Evolutionary conservation across 2,329 filamentous ascomycete species (phyloP).

Genomic region (Fusarium musae): DNA sequence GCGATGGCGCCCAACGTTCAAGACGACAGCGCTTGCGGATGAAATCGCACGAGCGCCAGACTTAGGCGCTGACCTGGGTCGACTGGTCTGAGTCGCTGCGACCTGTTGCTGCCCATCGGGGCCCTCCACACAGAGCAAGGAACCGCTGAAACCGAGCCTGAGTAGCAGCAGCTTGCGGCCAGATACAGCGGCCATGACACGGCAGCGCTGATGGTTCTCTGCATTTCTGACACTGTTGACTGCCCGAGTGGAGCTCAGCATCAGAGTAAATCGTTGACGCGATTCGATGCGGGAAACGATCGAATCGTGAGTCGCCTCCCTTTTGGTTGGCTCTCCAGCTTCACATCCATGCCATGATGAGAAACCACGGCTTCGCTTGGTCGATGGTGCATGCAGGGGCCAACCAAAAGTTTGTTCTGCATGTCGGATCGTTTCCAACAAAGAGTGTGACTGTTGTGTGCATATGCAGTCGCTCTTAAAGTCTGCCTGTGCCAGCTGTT

Average conservation of each 20-base stretch:
- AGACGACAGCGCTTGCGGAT: constrained; percentile 29
- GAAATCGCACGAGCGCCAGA: constrained; percentile 33
- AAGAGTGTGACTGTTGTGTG: constrained; percentile 19
- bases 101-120: constrained; percentile 30
- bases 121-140: constrained; percentile 18
- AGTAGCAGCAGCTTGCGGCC: constrained; percentile 30
- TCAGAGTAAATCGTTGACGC: constrained; percentile 8
- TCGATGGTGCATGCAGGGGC: constrained; percentile 21
- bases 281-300: constrained; percentile 25
- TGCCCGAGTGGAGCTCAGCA: constrained; percentile 24
- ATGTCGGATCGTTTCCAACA: constrained; percentile 15
- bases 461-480: constrained; percentile 40
- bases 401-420: constrained; percentile 3
- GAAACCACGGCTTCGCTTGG: constrained; percentile 25
- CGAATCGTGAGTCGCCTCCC: constrained; percentile 24
- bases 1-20: constrained; percentile 27
- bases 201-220: constrained; percentile 22
- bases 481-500: constrained; percentile 36
- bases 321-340: constrained; percentile 21
- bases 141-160: constrained; percentile 32
- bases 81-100: constrained; percentile 31
- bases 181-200: constrained; percentile 43
- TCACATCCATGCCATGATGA: constrained; percentile 13
- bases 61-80: constrained; percentile 38
- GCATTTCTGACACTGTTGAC: constrained; percentile 9